A percentile compares a stretch with the other conserved stretches of the same genome.
Conservation (phyloP, 2,329 filamentous ascomycete species). For the Microthyrium microscopicum region DNA sequence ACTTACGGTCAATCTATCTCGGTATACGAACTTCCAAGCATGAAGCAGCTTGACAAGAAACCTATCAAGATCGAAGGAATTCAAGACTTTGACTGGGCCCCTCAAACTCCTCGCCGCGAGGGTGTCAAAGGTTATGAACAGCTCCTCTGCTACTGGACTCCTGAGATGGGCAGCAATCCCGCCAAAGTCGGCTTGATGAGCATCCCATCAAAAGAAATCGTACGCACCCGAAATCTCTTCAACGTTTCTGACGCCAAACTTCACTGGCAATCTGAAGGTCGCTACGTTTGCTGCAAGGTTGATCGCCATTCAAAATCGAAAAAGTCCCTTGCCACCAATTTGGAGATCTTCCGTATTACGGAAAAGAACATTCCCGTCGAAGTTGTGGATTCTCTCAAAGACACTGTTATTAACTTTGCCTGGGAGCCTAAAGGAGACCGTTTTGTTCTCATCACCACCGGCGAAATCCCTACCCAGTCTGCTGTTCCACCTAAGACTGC, state of each 20-base stretch:
- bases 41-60: constrained; percentile 80
- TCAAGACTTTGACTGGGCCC: constrained; percentile 96
- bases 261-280: constrained; percentile 92
- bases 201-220: constrained; percentile 83
- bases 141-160: constrained; percentile 96
- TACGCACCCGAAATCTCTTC: constrained; percentile 91
- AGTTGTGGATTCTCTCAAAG: constrained; percentile 93
- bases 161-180: constrained; percentile 93
- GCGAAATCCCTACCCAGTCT: constrained; percentile 60
- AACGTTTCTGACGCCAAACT: constrained; percentile 95
- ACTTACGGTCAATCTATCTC: constrained; percentile 78
- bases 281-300: constrained; percentile 95
- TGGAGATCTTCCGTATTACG: constrained; percentile 93
- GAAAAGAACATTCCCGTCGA: constrained; percentile 98
- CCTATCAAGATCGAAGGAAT: constrained; percentile 93
- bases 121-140: constrained; percentile 87
- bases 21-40: constrained; percentile 74
- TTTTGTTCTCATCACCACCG: constrained; percentile 91
- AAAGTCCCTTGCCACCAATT: constrained; percentile 90
- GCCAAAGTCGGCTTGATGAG: constrained; percentile 95
- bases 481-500: constrained; percentile 86
- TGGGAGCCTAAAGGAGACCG: constrained; percentile 98
- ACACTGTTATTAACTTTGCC: constrained; percentile 97
- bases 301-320: constrained; percentile 98
- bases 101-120: constrained; percentile 63